These are phyloP conservation scores for Aspergillus floridensis DNA, from an alignment of 2,329 filamentous ascomycete species.

Conservation along the genomic window DNA sequence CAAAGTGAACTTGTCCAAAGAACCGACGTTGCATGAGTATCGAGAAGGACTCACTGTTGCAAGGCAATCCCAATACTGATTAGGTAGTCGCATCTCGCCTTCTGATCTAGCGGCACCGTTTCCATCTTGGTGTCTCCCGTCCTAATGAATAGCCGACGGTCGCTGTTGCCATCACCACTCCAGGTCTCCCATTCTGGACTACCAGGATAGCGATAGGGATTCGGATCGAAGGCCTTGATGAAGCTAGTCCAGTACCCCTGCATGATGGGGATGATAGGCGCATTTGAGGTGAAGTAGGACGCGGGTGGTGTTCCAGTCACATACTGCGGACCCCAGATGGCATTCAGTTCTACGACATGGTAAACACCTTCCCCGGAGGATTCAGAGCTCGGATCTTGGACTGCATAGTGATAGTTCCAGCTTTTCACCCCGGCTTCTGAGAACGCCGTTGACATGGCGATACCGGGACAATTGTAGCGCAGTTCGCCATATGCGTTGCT, in stretches of 20 bases:
- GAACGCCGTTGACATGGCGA: slow-evolving; percentile 52
- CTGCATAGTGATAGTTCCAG: slow-evolving; percentile 71
- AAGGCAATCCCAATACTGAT: slow-evolving; percentile 48
- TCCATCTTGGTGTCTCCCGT: slow-evolving; percentile 51
- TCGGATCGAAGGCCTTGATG: slow-evolving; percentile 65
- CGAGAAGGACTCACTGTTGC: slow-evolving; percentile 41
- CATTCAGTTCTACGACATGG: slow-evolving; percentile 65
- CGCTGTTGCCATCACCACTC: slow-evolving; percentile 28
- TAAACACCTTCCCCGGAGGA: slow-evolving; percentile 60
- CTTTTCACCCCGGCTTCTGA: slow-evolving; percentile 36
- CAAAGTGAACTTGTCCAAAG: not conserved
- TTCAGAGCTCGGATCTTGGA: slow-evolving; percentile 57
- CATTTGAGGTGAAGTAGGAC: slow-evolving; percentile 60
- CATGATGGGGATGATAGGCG: slow-evolving; percentile 57
- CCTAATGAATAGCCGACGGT: slow-evolving; percentile 43
- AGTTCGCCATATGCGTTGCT: slow-evolving; percentile 63
- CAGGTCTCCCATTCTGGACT: slow-evolving; percentile 55
- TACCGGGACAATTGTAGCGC: slow-evolving; percentile 63
- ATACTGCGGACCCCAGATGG: slow-evolving; percentile 65
- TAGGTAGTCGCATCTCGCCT: slow-evolving; percentile 50
- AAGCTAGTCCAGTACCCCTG: slow-evolving; percentile 76
- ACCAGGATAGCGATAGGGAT: slow-evolving; percentile 49
- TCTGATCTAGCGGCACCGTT: slow-evolving; percentile 39
- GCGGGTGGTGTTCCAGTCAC: slow-evolving; percentile 49
- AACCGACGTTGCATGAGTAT: not conserved